A percentile compares a stretch with the other conserved stretches of the same genome.
These are phyloP conservation scores for Tylopilus rubrobrunneus DNA, from an alignment of 768 basidiomycete species.

Conservation along the genomic window DNA sequence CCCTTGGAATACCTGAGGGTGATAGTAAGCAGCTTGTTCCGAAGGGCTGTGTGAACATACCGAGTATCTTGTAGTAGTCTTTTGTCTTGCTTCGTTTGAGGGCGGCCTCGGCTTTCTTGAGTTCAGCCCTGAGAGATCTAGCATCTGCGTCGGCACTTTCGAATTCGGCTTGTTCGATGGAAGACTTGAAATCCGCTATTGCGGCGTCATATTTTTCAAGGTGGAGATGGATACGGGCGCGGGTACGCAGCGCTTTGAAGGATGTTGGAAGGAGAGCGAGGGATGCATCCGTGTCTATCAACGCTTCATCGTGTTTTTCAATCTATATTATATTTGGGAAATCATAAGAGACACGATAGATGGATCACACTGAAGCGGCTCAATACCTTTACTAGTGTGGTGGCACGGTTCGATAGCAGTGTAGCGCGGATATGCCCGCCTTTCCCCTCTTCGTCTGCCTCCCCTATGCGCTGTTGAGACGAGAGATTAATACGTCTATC, in stretches of 20 bases:
- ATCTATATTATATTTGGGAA: conserved; percentile 45
- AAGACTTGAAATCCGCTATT: conserved; percentile 74
- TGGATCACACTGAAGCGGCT: background rate
- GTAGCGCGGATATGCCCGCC: conserved; percentile 82
- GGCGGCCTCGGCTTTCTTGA: conserved; percentile 77
- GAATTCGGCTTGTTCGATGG: conserved; percentile 65
- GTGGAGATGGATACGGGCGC: conserved; percentile 73
- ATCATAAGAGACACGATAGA: background rate
- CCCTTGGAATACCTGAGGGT: conserved; percentile 39
- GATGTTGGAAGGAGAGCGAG: conserved; percentile 58
- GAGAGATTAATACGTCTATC: background rate
- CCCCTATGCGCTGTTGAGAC: conserved; percentile 56
- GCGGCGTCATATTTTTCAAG: conserved; percentile 71
- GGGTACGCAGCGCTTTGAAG: conserved; percentile 85
- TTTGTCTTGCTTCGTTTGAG: conserved; percentile 87
- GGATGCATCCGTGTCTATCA: conserved; percentile 67
- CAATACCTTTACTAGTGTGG: conserved; percentile 68
- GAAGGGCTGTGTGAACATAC: conserved; percentile 14
- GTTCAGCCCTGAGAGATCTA: conserved; percentile 56
- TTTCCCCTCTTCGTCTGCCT: conserved; percentile 63
- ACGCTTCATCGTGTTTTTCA: conserved; percentile 60
- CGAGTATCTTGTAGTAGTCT: conserved; percentile 83
- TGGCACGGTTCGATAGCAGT: conserved; percentile 80
- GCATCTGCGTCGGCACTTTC: conserved; percentile 66
- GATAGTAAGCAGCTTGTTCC: background rate